Evolutionary conservation across 2,329 filamentous ascomycete species (phyloP), one percentile per base, ranked within the genome.

Genomic region (Colletotrichum neosansevieriae): DNA sequence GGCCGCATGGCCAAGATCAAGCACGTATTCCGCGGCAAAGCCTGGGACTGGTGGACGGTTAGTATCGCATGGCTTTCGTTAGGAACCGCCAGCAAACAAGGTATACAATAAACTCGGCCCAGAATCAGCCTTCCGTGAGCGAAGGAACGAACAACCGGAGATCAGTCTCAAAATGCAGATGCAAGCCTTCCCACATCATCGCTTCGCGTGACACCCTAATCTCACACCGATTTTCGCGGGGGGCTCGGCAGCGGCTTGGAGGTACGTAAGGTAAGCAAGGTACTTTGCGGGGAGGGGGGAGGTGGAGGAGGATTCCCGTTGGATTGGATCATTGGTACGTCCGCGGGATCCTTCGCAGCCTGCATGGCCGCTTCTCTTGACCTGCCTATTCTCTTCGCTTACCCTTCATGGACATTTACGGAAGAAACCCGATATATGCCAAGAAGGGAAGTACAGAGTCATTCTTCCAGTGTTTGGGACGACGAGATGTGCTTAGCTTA

Each of bases 171-270:
- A 21, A 6, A 5, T 13, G 11, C 10, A 38, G 9, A 50, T 24
- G 45, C 45, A 12, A 24, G 21, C 12, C 24, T 50, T 9, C 17
- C 13, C 21, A 13, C 21, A 29, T 13, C 44, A 42, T 17, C 51
- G 42, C 53, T 51, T 38, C 61, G 12, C 44, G 45, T 65, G 47
- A 53, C 56, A 47, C 56, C 53, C 24, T 29, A 63, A 32, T 67
- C 51, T 57, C 50, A 58, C 63, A 57, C 66, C 56, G 56, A 56
- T 56, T 29, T 34, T 57, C 12, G 42, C 3, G 7, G 11, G 36
- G 21, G 21, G 32, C 36, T 45, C 44, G 38, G 50, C 49, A 32
- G 53, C 24, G 42, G 64, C 38, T 66, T 32, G 47, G 47, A 17
- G n/a, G 29, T 58, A 29, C 29, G 29, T 29, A 29, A 29, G 4